Conservation (phyloP, 225 moss, liverwort and hornwort genomes). For the Asterella californica region DNA sequence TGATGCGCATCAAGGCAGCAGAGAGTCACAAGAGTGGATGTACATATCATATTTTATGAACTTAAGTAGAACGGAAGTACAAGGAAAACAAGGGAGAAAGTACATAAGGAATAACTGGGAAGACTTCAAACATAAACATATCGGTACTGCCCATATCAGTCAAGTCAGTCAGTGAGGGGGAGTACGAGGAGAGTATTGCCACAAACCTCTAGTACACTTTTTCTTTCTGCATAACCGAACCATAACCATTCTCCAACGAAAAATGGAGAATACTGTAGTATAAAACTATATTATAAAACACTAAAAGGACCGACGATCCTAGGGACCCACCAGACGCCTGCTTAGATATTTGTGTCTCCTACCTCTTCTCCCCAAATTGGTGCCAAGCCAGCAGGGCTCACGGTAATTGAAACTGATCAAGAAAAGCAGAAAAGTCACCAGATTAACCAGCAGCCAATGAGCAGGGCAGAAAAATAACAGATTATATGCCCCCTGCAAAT, state of each 20-base stretch:
- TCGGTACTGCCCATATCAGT: background rate
- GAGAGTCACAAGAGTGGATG: background rate
- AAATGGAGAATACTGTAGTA: background rate
- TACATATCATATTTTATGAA: background rate
- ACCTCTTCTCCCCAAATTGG: background rate
- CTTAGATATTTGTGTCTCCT: slow-evolving; percentile 4
- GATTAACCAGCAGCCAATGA: background rate
- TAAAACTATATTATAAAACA: background rate
- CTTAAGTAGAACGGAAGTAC: background rate
- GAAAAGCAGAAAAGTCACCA: background rate
- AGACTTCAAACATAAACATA: background rate
- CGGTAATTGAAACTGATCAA: background rate
- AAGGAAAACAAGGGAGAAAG: background rate
- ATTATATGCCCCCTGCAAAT: background rate
- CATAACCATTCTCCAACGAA: background rate
- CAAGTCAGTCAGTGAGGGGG: background rate
- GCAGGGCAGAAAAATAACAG: background rate
- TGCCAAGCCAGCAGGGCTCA: slow-evolving; percentile 2
- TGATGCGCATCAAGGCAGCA: background rate
- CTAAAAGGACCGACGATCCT: background rate
- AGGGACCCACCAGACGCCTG: background rate
- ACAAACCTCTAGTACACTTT: background rate
- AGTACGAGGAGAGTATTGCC: background rate
- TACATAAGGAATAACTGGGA: background rate
- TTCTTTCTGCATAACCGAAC: background rate